Evolutionary conservation across 805 yeast genomes (phyloP), one percentile per base, ranked within the genome.

Genomic region (Wickerhamiella sorbophila): DNA sequence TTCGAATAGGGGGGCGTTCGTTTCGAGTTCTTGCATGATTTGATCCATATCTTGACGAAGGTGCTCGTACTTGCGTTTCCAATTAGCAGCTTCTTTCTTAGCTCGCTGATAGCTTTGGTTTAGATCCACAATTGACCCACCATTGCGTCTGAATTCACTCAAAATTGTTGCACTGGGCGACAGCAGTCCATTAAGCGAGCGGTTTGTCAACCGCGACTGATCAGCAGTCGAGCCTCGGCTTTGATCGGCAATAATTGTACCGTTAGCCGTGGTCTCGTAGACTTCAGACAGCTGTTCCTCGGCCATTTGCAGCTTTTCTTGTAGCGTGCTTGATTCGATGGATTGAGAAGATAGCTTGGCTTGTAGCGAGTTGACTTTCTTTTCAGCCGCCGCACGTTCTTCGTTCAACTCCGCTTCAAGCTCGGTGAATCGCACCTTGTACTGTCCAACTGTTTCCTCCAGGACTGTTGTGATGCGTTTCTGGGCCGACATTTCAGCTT

Each of bases 11-110:
- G 97, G 96, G 42, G 83, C 76, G 52, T 81, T 77, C 24, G 72
- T 67, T 52, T 85, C 93, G 47, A 87, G 64, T 57, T 86, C 95
- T 16, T 68, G 66, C 26, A 86, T 74, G 49, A 88, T 76, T 1
- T 68, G 65, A 50, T 80, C 79, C 44, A 87, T 65, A 57, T 84
- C 88, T 29, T 65, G 59, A 42, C 86, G 81, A 45, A 88, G 66
- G 42, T 72, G 70, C 44, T 74, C 76, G 50, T 82, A 84, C 40
- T 80, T 79, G 15, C 77, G 69, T 51, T 76, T 73, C 58, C 85
- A 94, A 41, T 74, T 70, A 2, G 74, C 67, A 38, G 83, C 63
- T 49, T 79, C 81, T 49, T 71, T 79, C 57, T 75, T 77, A 44
- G 83, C 59, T 42, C 72, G 65, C 46, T 73, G 71, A 52, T 72